Percentiles rank a stretch among this genome's conserved stretches.
phyloP scores from a whole-genome alignment of 805 yeast genomes.

The Pichia californica region DNA sequence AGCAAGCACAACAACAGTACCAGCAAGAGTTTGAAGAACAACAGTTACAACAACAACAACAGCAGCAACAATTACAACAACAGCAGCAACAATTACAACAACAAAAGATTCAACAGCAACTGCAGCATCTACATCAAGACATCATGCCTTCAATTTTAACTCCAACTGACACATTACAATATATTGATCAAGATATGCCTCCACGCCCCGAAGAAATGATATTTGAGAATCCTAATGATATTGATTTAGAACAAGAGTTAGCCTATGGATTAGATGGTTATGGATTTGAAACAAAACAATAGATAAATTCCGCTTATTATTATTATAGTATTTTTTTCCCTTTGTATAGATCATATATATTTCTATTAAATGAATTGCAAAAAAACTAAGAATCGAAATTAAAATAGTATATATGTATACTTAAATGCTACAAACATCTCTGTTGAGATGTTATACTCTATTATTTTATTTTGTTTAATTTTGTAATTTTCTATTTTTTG shows the following conservation, averaged over 20 bases:
- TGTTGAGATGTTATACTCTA: too few species aligned
- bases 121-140: conserved; percentile 8
- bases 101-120: conserved; percentile 7
- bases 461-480: too few species aligned
- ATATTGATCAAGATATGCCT: conserved; percentile 45
- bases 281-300: conserved; percentile 1
- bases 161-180: conserved; percentile 36
- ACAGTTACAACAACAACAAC: conserved; percentile 15
- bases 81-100: conserved; percentile 3
- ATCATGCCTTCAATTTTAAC: conserved; percentile 30
- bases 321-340: too few species aligned
- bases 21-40: too few species aligned
- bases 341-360: too few species aligned
- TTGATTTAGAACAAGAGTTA: conserved; percentile 56
- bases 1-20: conserved; percentile 12
- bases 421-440: too few species aligned
- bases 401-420: too few species aligned
- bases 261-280: conserved; percentile 63
- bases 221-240: conserved; percentile 20
- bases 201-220: conserved; percentile 56
- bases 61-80: background rate
- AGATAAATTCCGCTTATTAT: too few species aligned
- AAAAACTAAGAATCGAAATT: too few species aligned
- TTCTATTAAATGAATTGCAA: too few species aligned
- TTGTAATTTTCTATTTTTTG: too few species aligned